Evolutionary conservation across 306 rosid species (phyloP).

Genomic region (Quercus mongolica): DNA sequence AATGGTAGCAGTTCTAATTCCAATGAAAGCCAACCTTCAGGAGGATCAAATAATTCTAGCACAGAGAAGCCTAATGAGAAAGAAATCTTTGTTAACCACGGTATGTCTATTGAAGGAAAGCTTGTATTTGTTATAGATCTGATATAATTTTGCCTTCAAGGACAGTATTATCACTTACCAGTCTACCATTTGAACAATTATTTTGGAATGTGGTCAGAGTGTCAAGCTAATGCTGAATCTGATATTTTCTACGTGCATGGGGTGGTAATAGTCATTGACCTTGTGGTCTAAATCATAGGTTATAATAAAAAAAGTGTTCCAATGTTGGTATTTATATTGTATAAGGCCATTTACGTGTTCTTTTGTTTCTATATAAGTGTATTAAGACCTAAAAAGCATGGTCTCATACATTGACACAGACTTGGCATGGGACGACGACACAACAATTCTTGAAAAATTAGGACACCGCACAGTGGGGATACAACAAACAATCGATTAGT

Average conservation of each 20-base stretch:
- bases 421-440: too few species aligned
- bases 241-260: background rate
- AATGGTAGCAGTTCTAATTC: slow-evolving; percentile 38
- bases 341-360: background rate
- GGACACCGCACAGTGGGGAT: too few species aligned
- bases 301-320: background rate
- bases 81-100: slow-evolving; percentile 46
- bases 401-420: too few species aligned
- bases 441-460: too few species aligned
- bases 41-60: slow-evolving; percentile 23
- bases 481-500: too few species aligned
- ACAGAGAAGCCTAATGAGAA: slow-evolving; percentile 32
- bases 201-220: background rate
- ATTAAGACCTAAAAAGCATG: background rate
- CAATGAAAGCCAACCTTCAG: slow-evolving; percentile 30
- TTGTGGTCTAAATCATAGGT: background rate
- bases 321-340: background rate
- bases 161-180: background rate
- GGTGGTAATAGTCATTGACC: background rate
- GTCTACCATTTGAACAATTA: background rate
- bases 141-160: background rate
- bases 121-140: background rate
- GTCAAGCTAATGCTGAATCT: background rate
- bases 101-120: slow-evolving; percentile 18
- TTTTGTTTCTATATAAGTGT: background rate